phyloP scores from a whole-genome alignment of 1,139 yeast species.

The Lodderomyces metapsilosis region DNA sequence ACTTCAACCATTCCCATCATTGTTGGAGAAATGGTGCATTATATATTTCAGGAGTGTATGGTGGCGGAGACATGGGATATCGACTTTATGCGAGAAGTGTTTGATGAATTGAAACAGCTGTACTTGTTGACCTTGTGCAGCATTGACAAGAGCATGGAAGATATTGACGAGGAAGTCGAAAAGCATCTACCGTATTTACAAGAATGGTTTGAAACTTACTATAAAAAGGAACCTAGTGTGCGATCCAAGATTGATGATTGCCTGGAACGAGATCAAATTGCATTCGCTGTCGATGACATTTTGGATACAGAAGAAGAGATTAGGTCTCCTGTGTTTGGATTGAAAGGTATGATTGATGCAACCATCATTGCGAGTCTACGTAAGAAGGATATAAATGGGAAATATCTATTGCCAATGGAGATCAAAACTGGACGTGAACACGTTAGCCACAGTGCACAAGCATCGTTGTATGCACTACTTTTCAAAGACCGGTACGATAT shows the following conservation, averaged over 20 bases:
- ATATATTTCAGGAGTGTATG: conserved; percentile 70
- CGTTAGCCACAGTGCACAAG: conserved; percentile 80
- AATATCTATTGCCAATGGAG: conserved; percentile 73
- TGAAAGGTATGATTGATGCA: conserved; percentile 90
- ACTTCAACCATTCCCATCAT: conserved; percentile 59
- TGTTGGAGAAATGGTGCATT: conserved; percentile 79
- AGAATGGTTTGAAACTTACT: conserved; percentile 59
- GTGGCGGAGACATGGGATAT: conserved; percentile 38
- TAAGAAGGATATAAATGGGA: conserved; percentile 28
- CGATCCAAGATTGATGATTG: conserved; percentile 37
- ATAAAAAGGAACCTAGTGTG: conserved; percentile 25
- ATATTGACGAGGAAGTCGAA: conserved; percentile 40
- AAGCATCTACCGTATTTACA: conserved; percentile 58
- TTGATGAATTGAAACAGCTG: conserved; percentile 44
- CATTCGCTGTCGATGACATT: conserved; percentile 59
- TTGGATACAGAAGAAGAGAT: conserved; percentile 87
- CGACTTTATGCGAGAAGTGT: conserved; percentile 42
- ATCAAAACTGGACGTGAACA: conserved; percentile 79
- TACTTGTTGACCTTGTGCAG: conserved; percentile 55
- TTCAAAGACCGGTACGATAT: conserved; percentile 76
- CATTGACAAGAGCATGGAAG: conserved; percentile 50
- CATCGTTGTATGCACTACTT: conserved; percentile 77
- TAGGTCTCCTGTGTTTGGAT: conserved; percentile 88
- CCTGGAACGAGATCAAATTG: conserved; percentile 30
- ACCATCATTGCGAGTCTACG: conserved; percentile 62